Evolutionary conservation across 2,329 filamentous ascomycete genomes (phyloP).

Genomic region (Chrysoporthe puriensis): DNA sequence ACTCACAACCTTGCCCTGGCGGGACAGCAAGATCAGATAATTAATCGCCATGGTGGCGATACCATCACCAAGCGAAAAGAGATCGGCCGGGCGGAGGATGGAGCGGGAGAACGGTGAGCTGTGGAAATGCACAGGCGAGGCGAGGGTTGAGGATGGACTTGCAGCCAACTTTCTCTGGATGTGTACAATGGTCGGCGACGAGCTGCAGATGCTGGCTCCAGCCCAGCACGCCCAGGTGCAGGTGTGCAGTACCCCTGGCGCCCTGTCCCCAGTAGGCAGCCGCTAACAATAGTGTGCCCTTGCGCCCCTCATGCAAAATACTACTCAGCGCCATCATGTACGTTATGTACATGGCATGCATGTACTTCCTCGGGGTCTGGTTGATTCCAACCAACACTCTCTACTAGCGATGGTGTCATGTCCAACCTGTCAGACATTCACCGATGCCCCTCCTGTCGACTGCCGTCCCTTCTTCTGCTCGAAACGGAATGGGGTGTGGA

Average conservation of each 20-base stretch:
- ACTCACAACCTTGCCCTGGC: constrained; percentile 98
- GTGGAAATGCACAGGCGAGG: neutral
- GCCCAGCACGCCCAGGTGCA: neutral
- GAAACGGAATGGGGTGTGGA: neutral
- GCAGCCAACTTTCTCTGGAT: constrained; percentile 14
- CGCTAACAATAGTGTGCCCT: neutral
- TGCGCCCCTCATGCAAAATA: too few relatives aligned
- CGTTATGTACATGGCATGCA: too few relatives aligned
- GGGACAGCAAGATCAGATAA: constrained; percentile 95
- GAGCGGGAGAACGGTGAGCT: neutral
- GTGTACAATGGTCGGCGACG: constrained; percentile 20
- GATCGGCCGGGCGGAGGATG: constrained; percentile 8
- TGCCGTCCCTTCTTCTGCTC: neutral
- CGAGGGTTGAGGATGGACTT: neutral
- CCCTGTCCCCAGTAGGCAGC: neutral
- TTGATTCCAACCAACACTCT: neutral
- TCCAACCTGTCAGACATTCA: neutral
- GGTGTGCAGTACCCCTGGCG: neutral
- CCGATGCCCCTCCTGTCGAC: too few relatives aligned
- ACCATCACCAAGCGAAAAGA: constrained; percentile 16
- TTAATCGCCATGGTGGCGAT: constrained; percentile 50
- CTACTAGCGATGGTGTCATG: neutral
- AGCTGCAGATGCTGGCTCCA: neutral
- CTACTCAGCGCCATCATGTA: too few relatives aligned
- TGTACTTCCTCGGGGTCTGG: too few relatives aligned